Evolutionary conservation across 805 yeast species (phyloP), one percentile per base, ranked within the genome.

Genomic region (Ogataea corticis): DNA sequence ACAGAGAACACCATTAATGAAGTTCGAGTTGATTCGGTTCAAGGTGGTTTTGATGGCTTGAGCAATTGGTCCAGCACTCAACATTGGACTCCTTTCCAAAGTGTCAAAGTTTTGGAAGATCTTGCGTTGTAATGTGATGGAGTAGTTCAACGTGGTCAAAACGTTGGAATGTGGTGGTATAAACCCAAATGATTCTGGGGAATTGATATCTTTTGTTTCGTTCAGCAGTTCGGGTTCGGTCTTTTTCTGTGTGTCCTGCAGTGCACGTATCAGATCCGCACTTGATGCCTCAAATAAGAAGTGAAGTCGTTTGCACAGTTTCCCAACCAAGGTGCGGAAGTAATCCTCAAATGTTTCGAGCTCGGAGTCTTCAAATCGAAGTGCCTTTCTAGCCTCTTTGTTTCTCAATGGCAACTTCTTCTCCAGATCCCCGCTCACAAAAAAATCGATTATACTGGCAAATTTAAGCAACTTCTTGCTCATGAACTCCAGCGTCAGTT

Each of bases 101-200:
- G 70, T 64, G 21, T 66, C 61, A 50, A 53, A 37, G 49, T 41
- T 47, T 3, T 48, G 41, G 15, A 25, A 70, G 9, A 83, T 62
- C 2, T 71, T 67, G 2, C 68, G 69, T 19, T 76, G 68, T 13
- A 83, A 65, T 21, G 65, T 63, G 0, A 81, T 73, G 31, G 79
- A 59, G 54, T 77, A 81, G 51, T 76, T 71, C 29, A 81, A 61
- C 2, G 85, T 71, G 37, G 87, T 73, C 18, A 86, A 66, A 7
- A 85, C 76, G 56, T 84, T 86, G 1, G 89, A 71, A 43, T 71
- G 70, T 1, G 84, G 83, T 3, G 92, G 91, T 17, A 83, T 58
- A 55, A 81, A 82, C 1, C 83, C 83, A 59, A 69, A 78, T 29
- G 64, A 55, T 1, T 51, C 51, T 7, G 48, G 41, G 6, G 40